These are phyloP conservation scores for Backusella tuberculispora DNA, from an alignment of 192 early-diverging fungal species.

Conservation along the genomic window DNA sequence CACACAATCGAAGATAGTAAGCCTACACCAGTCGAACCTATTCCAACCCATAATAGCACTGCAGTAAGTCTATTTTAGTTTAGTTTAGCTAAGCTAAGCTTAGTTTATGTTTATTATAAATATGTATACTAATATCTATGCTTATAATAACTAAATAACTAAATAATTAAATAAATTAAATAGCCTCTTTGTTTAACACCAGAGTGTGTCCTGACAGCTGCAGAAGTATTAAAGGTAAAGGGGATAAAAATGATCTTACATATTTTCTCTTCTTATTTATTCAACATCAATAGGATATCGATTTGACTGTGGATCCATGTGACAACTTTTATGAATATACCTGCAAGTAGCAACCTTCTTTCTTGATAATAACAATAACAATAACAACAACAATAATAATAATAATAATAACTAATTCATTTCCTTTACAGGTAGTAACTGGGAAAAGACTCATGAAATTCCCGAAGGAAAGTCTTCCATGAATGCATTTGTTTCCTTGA, in stretches of 20 bases:
- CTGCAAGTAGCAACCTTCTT: constrained; percentile 45
- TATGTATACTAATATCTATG: too few relatives aligned
- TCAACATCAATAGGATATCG: constrained; percentile 45
- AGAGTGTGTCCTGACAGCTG: constrained; percentile 67
- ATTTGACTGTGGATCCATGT: constrained; percentile 62
- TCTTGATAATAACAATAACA: not conserved
- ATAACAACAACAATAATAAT: not conserved
- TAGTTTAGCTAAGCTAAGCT: not conserved
- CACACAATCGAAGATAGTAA: constrained; percentile 23
- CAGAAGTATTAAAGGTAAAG: constrained; percentile 51
- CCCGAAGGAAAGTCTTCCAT: constrained; percentile 62
- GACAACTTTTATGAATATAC: constrained; percentile 70
- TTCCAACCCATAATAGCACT: not conserved
- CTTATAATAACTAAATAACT: too few relatives aligned
- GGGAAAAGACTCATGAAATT: constrained; percentile 56
- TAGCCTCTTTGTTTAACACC: constrained; percentile 54
- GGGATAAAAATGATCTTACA: not conserved
- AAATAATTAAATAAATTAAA: too few relatives aligned
- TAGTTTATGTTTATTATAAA: not conserved
- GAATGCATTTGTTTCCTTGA: constrained; percentile 24
- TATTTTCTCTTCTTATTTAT: not conserved
- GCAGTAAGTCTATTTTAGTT: constrained; percentile 18
- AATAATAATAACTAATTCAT: not conserved
- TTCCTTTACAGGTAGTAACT: constrained; percentile 54
- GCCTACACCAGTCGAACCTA: not conserved